A percentile compares a stretch with the other conserved stretches of the same genome.
Evolutionary conservation across 345 rosid species (phyloP).

Genomic region (Hypericum androsaemum): DNA sequence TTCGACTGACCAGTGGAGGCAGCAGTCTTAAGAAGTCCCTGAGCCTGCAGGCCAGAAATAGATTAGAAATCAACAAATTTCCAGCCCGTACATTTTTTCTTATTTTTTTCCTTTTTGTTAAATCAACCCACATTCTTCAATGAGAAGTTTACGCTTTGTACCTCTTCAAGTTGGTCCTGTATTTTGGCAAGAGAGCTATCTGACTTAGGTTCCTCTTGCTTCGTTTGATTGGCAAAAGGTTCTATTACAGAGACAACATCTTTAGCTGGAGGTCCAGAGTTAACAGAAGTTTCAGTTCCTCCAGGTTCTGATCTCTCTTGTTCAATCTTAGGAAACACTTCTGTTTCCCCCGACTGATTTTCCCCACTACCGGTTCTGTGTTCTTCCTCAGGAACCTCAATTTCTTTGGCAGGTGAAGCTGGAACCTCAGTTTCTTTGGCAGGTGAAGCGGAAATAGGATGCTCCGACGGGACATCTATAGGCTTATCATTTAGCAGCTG

Average conservation of each 20-base stretch:
- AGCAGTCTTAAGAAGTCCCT: slow-evolving; percentile 79
- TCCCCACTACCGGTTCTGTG: slow-evolving; percentile 23
- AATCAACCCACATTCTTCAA: slow-evolving; percentile 4
- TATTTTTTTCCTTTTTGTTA: too few species aligned
- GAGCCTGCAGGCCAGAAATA: slow-evolving; percentile 58
- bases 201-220: slow-evolving; percentile 31
- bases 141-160: slow-evolving; percentile 15
- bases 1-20: slow-evolving; percentile 86
- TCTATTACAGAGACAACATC: slow-evolving; percentile 33
- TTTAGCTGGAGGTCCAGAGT: slow-evolving; percentile 24
- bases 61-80: slow-evolving; percentile 13
- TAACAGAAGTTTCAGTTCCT: slow-evolving; percentile 25
- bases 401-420: slow-evolving; percentile 36
- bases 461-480: slow-evolving; percentile 29
- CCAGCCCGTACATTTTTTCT: not conserved
- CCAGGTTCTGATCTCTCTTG: slow-evolving; percentile 34
- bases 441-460: slow-evolving; percentile 27
- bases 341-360: slow-evolving; percentile 25
- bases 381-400: slow-evolving; percentile 34
- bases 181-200: slow-evolving; percentile 35
- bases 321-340: slow-evolving; percentile 33
- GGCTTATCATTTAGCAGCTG: slow-evolving; percentile 38
- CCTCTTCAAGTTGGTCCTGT: slow-evolving; percentile 96
- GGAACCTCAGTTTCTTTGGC: slow-evolving; percentile 43
- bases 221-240: slow-evolving; percentile 33